Evolutionary conservation across 176 grass and related monocot genomes (phyloP).

Genomic region (Alopecurus myosuroides): DNA sequence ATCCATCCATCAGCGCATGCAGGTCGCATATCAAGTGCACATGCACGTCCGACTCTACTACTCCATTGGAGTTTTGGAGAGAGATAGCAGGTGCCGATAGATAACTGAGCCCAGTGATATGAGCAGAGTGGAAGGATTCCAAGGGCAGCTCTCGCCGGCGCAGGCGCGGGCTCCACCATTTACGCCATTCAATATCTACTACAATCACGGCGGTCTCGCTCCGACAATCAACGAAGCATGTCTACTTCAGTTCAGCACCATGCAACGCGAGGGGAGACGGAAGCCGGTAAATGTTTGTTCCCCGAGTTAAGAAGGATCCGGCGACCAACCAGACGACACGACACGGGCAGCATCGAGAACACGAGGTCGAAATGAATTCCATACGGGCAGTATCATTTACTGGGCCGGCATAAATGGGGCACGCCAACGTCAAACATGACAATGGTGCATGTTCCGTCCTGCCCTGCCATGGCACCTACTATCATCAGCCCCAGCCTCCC

Average conservation of each 20-base stretch:
- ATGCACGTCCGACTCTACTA: too few relatives aligned
- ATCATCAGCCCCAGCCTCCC: not conserved
- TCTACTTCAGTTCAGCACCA: not conserved
- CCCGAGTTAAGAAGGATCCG: not conserved
- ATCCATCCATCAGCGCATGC: too few relatives aligned
- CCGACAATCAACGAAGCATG: not conserved
- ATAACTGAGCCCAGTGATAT: too few relatives aligned
- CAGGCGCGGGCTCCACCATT: not conserved
- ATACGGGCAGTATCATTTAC: not conserved
- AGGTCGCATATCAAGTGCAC: too few relatives aligned
- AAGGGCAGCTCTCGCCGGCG: not conserved
- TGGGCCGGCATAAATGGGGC: not conserved
- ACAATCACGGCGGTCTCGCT: not conserved
- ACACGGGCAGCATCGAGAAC: not conserved
- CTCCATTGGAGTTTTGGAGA: too few relatives aligned
- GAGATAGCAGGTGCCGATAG: too few relatives aligned
- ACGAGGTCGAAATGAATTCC: not conserved
- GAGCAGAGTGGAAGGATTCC: too few relatives aligned
- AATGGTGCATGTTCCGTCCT: slow-evolving; percentile 8
- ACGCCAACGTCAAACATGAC: slow-evolving; percentile 16
- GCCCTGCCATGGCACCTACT: not conserved
- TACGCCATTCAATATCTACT: not conserved
- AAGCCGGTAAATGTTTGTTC: not conserved
- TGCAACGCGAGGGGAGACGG: not conserved
- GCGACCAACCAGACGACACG: not conserved